Evolutionary conservation across 768 basidiomycete species (phyloP).

Genomic region (Neoboletus subvelutipes): DNA sequence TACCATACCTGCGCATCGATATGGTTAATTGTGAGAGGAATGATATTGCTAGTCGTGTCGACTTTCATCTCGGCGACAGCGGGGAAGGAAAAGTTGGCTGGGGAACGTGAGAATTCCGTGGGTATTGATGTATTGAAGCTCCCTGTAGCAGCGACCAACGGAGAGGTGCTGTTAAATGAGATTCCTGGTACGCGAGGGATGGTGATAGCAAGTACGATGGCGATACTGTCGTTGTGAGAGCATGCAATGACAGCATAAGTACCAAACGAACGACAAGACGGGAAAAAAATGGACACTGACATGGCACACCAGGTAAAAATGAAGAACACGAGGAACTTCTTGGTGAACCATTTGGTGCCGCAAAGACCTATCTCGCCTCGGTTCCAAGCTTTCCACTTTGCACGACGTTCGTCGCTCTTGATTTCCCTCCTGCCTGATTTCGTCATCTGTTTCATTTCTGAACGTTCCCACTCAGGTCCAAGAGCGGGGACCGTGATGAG

Average conservation of each 20-base stretch:
- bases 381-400: constrained; percentile 74
- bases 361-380: constrained; percentile 79
- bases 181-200: constrained; percentile 82
- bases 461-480: constrained; percentile 84
- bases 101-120: constrained; percentile 66
- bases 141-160: constrained; percentile 61
- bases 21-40: constrained; percentile 72
- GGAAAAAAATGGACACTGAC: constrained; percentile 38
- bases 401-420: constrained; percentile 49
- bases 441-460: constrained; percentile 76
- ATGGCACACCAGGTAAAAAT: constrained; percentile 58
- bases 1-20: constrained; percentile 72
- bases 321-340: constrained; percentile 66
- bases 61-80: constrained; percentile 72
- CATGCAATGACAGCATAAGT: constrained; percentile 2
- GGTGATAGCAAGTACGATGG: constrained; percentile 70
- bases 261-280: neutral
- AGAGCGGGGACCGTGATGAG: constrained; percentile 90
- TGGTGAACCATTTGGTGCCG: constrained; percentile 71
- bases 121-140: constrained; percentile 56
- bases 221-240: constrained; percentile 45
- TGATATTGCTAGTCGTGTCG: constrained; percentile 70
- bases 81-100: constrained; percentile 90
- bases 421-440: constrained; percentile 66
- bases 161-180: constrained; percentile 54